These are phyloP conservation scores for Cyanophora paradoxa DNA, from an alignment of 78 protist species.

Conservation along the genomic window DNA sequence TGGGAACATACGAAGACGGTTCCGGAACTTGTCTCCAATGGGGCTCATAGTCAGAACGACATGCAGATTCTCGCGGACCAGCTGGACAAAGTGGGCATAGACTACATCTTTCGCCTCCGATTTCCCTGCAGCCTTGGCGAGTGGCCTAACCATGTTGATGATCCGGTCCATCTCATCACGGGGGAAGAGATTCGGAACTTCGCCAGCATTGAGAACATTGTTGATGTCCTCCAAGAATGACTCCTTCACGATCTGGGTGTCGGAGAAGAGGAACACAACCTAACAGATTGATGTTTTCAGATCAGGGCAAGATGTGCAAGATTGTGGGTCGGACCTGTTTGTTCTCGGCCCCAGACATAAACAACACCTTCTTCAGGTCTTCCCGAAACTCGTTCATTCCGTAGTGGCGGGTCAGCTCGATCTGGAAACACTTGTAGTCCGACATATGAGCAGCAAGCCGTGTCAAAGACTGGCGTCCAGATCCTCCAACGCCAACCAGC, in stretches of 20 bases:
- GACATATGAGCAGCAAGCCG: conserved; percentile 72
- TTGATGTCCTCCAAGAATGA: conserved; percentile 84
- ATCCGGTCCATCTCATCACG: conserved; percentile 56
- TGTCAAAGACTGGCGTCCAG: conserved; percentile 82
- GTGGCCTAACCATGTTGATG: conserved; percentile 32
- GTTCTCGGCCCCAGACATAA: conserved; percentile 50
- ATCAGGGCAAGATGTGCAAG: too few relatives aligned
- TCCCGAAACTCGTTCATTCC: conserved; percentile 65
- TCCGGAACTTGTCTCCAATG: conserved; percentile 66
- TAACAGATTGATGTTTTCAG: too few relatives aligned
- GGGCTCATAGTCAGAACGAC: conserved; percentile 79
- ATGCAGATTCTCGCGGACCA: conserved; percentile 66
- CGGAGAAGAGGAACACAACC: conserved; percentile 73
- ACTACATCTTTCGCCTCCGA: conserved; percentile 46
- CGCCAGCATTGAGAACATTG: conserved; percentile 76
- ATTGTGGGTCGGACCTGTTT: conserved; percentile 30
- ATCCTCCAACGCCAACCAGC: conserved; percentile 91
- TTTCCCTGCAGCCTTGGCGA: conserved; percentile 23
- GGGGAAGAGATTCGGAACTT: conserved; percentile 78
- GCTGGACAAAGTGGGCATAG: conserved; percentile 36
- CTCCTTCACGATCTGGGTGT: conserved; percentile 78
- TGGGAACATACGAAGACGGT: conserved; percentile 81
- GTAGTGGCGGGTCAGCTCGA: conserved; percentile 47
- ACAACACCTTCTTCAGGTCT: conserved; percentile 50
- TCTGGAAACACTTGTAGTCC: conserved; percentile 20